These are phyloP conservation scores for Lasiosphaeria ovina DNA, from an alignment of 495 filamentous ascomycete species.

Conservation along the genomic window DNA sequence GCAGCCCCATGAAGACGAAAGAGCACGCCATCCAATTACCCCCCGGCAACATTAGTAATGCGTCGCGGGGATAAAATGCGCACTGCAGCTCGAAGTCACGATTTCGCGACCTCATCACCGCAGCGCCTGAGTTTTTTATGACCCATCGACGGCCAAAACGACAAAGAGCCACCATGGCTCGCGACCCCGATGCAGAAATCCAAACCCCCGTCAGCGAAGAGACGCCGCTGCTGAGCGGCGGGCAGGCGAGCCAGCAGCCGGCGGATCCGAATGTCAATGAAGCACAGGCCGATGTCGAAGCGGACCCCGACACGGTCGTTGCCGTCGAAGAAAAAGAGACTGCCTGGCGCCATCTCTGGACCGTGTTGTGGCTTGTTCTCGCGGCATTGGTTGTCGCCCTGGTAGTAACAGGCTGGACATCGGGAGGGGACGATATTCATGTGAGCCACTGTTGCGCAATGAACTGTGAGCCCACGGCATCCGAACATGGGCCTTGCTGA, in stretches of 20 bases:
- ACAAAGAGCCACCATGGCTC: conserved; percentile 11
- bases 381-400: conserved; percentile 19
- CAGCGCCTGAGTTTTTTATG: too few species aligned
- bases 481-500: too few species aligned
- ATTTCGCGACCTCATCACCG: too few species aligned
- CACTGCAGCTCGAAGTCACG: too few species aligned
- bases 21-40: too few species aligned
- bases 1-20: too few species aligned
- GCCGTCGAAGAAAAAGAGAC: neutral
- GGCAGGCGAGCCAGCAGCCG: conserved; percentile 5
- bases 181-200: conserved; percentile 12
- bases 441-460: neutral
- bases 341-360: conserved; percentile 22
- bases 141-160: too few species aligned
- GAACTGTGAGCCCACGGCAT: too few species aligned
- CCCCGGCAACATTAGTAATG: too few species aligned
- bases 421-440: conserved; percentile 30
- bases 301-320: neutral
- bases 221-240: conserved; percentile 23
- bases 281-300: neutral
- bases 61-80: too few species aligned
- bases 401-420: conserved; percentile 35
- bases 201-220: conserved; percentile 16
- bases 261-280: conserved; percentile 7
- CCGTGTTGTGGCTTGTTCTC: conserved; percentile 23